phyloP scores from a whole-genome alignment of 805 yeast species.

The Candida glaebosa region DNA sequence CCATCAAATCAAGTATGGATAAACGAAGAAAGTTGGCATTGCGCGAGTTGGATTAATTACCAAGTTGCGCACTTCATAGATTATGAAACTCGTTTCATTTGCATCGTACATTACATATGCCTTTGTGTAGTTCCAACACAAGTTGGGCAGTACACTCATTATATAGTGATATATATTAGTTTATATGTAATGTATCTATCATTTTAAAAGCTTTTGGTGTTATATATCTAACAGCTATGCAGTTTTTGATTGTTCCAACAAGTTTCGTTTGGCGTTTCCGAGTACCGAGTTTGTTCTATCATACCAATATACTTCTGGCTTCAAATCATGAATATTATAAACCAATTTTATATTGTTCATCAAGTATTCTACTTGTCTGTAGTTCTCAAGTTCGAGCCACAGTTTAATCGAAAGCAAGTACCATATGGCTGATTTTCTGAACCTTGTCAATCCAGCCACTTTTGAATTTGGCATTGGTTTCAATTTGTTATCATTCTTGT shows the following conservation, averaged over 20 bases:
- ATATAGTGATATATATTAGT: neutral
- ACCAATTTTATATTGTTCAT: slow-evolving; percentile 23
- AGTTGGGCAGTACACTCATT: neutral
- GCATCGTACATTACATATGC: neutral
- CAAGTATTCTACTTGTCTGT: slow-evolving; percentile 22
- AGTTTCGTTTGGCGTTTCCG: slow-evolving; percentile 12
- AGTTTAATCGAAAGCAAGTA: slow-evolving; percentile 68
- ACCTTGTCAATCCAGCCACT: slow-evolving; percentile 53
- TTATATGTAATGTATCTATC: neutral
- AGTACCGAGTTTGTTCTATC: slow-evolving; percentile 29
- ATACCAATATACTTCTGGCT: slow-evolving; percentile 25
- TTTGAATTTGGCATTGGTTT: slow-evolving; percentile 32
- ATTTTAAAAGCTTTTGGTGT: too few relatives aligned
- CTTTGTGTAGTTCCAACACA: too few relatives aligned
- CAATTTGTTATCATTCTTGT: slow-evolving; percentile 34
- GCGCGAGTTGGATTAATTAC: slow-evolving; percentile 31
- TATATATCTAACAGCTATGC: neutral
- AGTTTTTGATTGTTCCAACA: slow-evolving; percentile 1
- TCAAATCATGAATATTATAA: slow-evolving; percentile 16
- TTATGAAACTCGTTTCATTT: neutral
- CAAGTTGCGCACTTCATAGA: neutral
- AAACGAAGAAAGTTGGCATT: slow-evolving; percentile 39
- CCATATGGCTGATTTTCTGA: slow-evolving; percentile 78
- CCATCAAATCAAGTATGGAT: slow-evolving; percentile 30
- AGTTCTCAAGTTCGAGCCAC: slow-evolving; percentile 43